Evolutionary conservation across 176 grass and related monocot species (phyloP).

Genomic region (Stipa capillata): DNA sequence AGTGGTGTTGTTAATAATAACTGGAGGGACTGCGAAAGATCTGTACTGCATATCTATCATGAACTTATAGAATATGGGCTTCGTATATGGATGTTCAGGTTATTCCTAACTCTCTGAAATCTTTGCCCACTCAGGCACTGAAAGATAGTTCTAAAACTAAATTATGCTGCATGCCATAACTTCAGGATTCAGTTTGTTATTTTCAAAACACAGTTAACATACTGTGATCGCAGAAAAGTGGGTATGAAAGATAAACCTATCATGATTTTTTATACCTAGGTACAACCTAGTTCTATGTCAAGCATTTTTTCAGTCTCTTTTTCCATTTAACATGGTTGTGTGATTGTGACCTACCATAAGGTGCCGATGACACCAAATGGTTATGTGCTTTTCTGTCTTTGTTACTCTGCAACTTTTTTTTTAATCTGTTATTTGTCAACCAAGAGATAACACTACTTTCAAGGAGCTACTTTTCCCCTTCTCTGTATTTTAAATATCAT

Average conservation of each 20-base stretch:
- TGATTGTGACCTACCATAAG: constrained; percentile 1
- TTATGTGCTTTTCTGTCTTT: too few relatives aligned
- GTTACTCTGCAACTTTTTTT: too few relatives aligned
- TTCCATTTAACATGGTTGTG: not conserved
- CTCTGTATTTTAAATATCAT: not conserved
- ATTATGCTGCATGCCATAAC: not conserved
- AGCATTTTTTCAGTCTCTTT: not conserved
- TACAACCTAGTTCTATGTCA: not conserved
- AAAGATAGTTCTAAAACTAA: not conserved
- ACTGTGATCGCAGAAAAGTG: not conserved
- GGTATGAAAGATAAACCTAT: not conserved
- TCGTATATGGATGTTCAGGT: constrained; percentile 99
- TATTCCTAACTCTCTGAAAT: constrained; percentile 21
- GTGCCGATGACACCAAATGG: not conserved
- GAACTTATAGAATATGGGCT: constrained; percentile 83
- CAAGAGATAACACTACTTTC: too few relatives aligned
- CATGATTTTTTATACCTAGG: not conserved
- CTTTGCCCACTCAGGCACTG: not conserved
- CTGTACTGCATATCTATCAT: constrained; percentile 82
- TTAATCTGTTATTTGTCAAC: too few relatives aligned
- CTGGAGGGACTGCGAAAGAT: constrained; percentile 70
- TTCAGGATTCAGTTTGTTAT: not conserved
- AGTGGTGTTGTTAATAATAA: constrained; percentile 52
- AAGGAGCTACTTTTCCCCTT: not conserved
- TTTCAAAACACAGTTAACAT: not conserved